Conservation (phyloP, 352 stramenopile species). For the Globisporangium cylindrosporum region DNA sequence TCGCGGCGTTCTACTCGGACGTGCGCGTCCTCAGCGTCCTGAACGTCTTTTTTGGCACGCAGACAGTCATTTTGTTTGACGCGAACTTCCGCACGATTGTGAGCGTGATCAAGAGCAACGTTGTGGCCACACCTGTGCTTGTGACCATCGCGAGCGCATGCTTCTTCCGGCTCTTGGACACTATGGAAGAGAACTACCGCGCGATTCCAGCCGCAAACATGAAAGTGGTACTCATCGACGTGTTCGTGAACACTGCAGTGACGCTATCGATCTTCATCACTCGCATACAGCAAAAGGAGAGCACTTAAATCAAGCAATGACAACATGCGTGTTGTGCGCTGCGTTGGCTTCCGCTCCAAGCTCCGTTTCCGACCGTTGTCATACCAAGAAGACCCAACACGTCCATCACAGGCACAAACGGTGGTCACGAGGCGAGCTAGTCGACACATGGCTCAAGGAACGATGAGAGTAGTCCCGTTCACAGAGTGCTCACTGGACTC, state of each 20-base stretch:
- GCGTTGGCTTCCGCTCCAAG: constrained; percentile 27
- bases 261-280: constrained; percentile 38
- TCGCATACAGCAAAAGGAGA: constrained; percentile 36
- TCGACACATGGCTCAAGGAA: background rate
- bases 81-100: constrained; percentile 13
- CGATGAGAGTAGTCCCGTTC: constrained; percentile 5
- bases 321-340: constrained; percentile 28
- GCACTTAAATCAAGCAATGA: constrained; percentile 22
- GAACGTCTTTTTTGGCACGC: constrained; percentile 8
- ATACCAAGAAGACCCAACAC: background rate
- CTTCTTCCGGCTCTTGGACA: constrained; percentile 11
- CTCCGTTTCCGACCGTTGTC: constrained; percentile 21
- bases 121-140: constrained; percentile 1
- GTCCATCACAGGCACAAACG: constrained; percentile 7
- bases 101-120: constrained; percentile 4
- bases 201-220: constrained; percentile 22
- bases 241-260: constrained; percentile 40
- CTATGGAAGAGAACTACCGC: constrained; percentile 5
- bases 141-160: background rate
- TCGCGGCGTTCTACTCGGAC: constrained; percentile 13
- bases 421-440: constrained; percentile 16
- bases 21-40: constrained; percentile 8
- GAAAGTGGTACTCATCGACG: constrained; percentile 26
- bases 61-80: constrained; percentile 13
- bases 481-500: background rate